A percentile compares a stretch with the other conserved stretches of the same genome.
Evolutionary conservation across 768 basidiomycete species (phyloP).

Genomic region (Lactarius hengduanensis): DNA sequence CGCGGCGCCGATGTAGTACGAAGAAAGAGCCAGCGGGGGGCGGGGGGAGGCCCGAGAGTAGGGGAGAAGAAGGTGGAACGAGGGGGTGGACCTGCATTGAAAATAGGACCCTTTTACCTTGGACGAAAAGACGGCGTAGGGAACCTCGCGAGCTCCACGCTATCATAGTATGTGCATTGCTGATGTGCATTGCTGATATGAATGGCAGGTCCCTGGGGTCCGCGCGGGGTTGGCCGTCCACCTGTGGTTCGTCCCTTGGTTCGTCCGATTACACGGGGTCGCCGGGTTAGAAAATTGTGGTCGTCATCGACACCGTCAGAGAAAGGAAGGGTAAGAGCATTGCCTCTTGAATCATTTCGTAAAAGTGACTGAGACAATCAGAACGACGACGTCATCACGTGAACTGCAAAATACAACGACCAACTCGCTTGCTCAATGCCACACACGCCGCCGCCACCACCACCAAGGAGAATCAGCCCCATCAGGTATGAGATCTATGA

Average conservation of each 20-base stretch:
- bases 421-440: background rate
- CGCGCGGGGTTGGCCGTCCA: background rate
- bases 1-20: background rate
- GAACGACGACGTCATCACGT: background rate
- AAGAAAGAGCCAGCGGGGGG: background rate
- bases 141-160: conserved; percentile 1
- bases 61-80: background rate
- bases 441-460: background rate
- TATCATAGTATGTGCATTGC: background rate
- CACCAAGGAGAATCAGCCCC: too few species aligned
- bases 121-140: background rate
- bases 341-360: background rate
- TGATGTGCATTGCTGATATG: background rate
- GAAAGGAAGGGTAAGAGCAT: background rate
- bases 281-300: background rate
- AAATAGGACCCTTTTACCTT: conserved; percentile 22
- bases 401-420: background rate
- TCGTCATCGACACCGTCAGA: background rate
- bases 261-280: background rate
- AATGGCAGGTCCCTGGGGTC: background rate
- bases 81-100: conserved; percentile 1
- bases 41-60: background rate
- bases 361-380: background rate
- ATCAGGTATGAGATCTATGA: background rate
- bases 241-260: background rate